Evolutionary conservation across 257 asterid genomes (phyloP), one percentile per base, ranked within the genome.

Genomic region (Petunia secreta): DNA sequence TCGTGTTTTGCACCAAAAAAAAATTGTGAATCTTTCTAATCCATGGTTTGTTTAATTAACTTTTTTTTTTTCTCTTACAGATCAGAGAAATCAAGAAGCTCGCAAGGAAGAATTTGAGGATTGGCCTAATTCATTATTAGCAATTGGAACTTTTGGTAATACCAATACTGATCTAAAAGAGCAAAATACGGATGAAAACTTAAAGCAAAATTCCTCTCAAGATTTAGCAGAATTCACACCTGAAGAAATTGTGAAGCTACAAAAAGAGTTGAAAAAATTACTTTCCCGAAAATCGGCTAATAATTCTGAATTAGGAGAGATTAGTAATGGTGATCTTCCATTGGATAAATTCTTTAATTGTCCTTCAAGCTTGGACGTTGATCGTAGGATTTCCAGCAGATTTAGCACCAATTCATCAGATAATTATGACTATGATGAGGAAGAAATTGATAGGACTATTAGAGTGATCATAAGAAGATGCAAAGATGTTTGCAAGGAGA

Each of bases 301-400:
- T 7, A 82, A 85, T 43, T 39, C 85, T 16, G 86, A 89, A 79
- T 77, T 60, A n/a, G 81, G 84, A 54, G 25, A 67, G 15, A 1
- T 67, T 54, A 67, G 71, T 9, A 73, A 48, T 39, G 86, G 78
- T 63, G 90, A 88, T 81, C 86, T 95, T 5, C 98, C 98, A 0
- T 80, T 95, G 88, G 94, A 95, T 37, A 90, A 91, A 85, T 95
- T 95, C 88, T 91, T 95, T 4, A 95, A 93, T 79, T 95, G 99
- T 85, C 98, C 99, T 9, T 95, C 98, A 4, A 95, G 98, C 83
- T 85, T 91, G 91, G 97, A 91, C 59, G 93, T 92, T 38, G 97
- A 94, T 80, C 83, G 98, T 4, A 85, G 87, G 2, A 74, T 41
- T 54, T 92, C 97, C 0, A 86, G 77, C 68, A 81, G 91, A 37